Percentiles rank a stretch among this genome's conserved stretches.
Conservation (phyloP, 2,329 filamentous ascomycete genomes). For the Lasiodiplodia citricola region DNA sequence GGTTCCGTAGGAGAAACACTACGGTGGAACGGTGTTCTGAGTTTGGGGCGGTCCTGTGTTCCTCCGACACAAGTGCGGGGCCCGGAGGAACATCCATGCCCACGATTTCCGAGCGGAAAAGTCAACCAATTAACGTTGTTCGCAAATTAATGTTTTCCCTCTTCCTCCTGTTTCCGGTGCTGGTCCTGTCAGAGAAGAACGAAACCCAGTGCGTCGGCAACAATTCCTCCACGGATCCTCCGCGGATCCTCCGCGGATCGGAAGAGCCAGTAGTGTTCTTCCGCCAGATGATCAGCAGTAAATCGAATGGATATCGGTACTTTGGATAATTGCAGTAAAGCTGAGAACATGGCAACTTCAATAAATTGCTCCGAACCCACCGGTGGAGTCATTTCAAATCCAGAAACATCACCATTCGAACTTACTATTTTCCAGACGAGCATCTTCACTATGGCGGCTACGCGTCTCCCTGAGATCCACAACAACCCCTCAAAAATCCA, state of each 20-base stretch:
- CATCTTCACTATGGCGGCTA: neutral
- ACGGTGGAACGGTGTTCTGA: neutral
- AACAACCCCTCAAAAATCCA: constrained; percentile 21
- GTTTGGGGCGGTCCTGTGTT: neutral
- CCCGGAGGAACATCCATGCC: neutral
- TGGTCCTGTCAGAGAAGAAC: neutral
- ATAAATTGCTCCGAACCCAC: neutral
- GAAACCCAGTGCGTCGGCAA: neutral
- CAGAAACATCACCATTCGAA: neutral
- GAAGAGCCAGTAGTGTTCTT: neutral
- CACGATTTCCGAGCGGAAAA: neutral
- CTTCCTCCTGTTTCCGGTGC: neutral
- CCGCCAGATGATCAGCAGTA: neutral
- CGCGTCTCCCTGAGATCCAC: neutral
- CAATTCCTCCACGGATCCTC: neutral
- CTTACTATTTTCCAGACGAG: neutral
- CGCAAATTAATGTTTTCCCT: neutral
- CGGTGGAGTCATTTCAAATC: neutral
- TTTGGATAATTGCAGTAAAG: neutral
- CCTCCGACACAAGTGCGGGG: neutral
- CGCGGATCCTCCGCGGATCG: neutral
- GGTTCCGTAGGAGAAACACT: neutral
- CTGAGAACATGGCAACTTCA: too few species aligned
- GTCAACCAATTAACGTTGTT: neutral
- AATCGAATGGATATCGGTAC: neutral